Conservation (phyloP, 495 filamentous ascomycete species). For the Schizothecium vesticola region DNA sequence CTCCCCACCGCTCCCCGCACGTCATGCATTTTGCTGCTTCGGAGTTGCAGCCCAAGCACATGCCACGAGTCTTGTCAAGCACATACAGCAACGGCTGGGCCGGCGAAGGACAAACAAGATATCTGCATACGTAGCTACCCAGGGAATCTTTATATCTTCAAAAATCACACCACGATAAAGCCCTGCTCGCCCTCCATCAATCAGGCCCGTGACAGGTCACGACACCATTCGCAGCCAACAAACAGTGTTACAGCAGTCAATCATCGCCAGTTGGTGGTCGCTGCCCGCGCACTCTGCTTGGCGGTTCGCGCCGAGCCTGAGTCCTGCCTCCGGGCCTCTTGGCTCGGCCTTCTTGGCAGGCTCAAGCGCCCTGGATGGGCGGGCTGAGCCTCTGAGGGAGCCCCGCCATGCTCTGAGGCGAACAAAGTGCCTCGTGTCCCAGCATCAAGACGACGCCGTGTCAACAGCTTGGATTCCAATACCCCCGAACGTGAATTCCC, state of each 20-base stretch:
- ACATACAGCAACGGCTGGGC: not conserved
- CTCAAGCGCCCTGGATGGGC: conserved; percentile 3
- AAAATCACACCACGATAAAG: not conserved
- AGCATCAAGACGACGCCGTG: conserved; percentile 19
- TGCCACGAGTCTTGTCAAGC: not conserved
- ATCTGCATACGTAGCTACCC: not conserved
- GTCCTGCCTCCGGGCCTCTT: conserved; percentile 10
- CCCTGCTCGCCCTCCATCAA: not conserved
- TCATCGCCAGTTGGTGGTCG: not conserved
- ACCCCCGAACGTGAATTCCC: conserved; percentile 15
- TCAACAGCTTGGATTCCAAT: conserved; percentile 15
- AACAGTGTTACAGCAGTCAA: not conserved
- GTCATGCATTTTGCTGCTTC: not conserved
- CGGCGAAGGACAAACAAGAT: not conserved
- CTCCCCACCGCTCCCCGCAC: not conserved
- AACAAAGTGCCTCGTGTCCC: conserved; percentile 7
- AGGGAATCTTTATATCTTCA: not conserved
- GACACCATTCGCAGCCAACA: not conserved
- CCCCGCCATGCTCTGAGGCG: conserved; percentile 25
- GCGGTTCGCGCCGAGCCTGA: conserved; percentile 8
- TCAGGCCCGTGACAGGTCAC: not conserved
- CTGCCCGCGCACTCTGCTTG: conserved; percentile 3
- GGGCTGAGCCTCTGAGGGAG: conserved; percentile 10
- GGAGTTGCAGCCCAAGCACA: not conserved
- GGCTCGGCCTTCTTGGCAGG: conserved; percentile 15